phyloP scores from a whole-genome alignment of 1,284 basidiomycete species.

The Irpex sp. region DNA sequence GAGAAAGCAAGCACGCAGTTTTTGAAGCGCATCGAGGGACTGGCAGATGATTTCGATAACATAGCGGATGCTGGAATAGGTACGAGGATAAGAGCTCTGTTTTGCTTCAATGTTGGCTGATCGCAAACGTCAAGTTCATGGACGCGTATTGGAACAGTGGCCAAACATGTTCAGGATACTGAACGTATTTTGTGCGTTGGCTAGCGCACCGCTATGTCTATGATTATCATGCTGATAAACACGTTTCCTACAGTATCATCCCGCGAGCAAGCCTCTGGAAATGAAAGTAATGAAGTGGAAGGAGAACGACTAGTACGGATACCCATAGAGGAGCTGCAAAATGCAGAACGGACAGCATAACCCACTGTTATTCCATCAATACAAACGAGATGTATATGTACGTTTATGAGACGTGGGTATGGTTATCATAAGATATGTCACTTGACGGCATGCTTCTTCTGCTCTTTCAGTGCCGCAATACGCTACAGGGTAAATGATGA shows the following conservation, averaged over 20 bases:
- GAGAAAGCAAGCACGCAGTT: slow-evolving; percentile 59
- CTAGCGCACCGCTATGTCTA: slow-evolving; percentile 38
- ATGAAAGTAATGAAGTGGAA: slow-evolving; percentile 17
- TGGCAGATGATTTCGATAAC: slow-evolving; percentile 65
- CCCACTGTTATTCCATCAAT: background rate
- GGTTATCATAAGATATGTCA: background rate
- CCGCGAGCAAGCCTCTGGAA: slow-evolving; percentile 24
- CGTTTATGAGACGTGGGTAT: background rate
- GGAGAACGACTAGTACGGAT: slow-evolving; percentile 53
- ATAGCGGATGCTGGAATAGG: slow-evolving; percentile 73
- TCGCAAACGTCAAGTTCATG: slow-evolving; percentile 47
- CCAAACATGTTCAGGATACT: slow-evolving; percentile 76
- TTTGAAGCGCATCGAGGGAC: slow-evolving; percentile 57
- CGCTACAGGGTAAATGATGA: slow-evolving; percentile 14
- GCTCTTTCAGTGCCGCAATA: slow-evolving; percentile 28
- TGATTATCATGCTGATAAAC: background rate
- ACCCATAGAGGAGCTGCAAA: slow-evolving; percentile 52
- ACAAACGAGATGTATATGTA: background rate
- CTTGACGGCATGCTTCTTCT: slow-evolving; percentile 22
- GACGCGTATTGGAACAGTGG: slow-evolving; percentile 74
- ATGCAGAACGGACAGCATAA: slow-evolving; percentile 12
- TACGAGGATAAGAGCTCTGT: slow-evolving; percentile 22
- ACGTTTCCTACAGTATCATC: slow-evolving; percentile 35
- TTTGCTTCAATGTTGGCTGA: slow-evolving; percentile 1
- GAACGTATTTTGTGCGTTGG: slow-evolving; percentile 56